These are phyloP conservation scores for Pythium guiyangense DNA, from an alignment of 352 stramenopile species.

Conservation along the genomic window DNA sequence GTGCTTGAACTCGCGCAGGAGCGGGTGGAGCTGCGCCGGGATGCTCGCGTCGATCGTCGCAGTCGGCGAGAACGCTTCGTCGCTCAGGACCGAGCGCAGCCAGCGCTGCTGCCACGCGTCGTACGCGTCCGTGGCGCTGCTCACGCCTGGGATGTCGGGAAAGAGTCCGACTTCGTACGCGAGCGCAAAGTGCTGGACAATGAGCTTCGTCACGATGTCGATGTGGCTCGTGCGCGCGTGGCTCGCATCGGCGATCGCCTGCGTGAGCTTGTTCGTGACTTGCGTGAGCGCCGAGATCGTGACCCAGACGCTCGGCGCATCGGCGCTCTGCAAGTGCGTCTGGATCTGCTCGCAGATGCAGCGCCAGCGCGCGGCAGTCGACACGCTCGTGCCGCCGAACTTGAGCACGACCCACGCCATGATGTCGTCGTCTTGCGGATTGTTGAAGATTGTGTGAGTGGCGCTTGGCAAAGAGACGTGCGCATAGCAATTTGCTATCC, in stretches of 20 bases:
- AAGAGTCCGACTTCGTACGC: conserved; percentile 68
- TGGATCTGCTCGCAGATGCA: conserved; percentile 76
- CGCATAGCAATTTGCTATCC: too few species aligned
- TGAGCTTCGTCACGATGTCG: conserved; percentile 41
- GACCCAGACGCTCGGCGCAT: conserved; percentile 67
- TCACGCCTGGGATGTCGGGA: conserved; percentile 23
- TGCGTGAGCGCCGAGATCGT: conserved; percentile 86
- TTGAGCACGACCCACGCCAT: conserved; percentile 84
- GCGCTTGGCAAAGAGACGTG: not conserved
- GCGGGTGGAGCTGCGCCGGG: conserved; percentile 42
- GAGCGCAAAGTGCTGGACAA: conserved; percentile 67
- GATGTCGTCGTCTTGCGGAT: not conserved
- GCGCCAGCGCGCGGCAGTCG: conserved; percentile 66
- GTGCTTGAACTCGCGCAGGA: conserved; percentile 78
- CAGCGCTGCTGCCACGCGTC: conserved; percentile 60
- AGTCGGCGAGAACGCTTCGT: conserved; percentile 39
- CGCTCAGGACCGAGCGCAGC: conserved; percentile 47
- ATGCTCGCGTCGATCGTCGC: conserved; percentile 38
- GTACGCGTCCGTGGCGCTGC: conserved; percentile 33
- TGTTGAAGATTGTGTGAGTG: not conserved
- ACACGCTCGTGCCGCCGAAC: conserved; percentile 88
- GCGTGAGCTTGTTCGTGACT: conserved; percentile 83
- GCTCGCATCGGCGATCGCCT: conserved; percentile 45
- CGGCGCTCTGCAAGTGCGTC: conserved; percentile 36
- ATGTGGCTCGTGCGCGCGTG: conserved; percentile 30